These are phyloP conservation scores for Gynochthodes officinalis DNA, from an alignment of 257 asterid species.

Conservation along the genomic window DNA sequence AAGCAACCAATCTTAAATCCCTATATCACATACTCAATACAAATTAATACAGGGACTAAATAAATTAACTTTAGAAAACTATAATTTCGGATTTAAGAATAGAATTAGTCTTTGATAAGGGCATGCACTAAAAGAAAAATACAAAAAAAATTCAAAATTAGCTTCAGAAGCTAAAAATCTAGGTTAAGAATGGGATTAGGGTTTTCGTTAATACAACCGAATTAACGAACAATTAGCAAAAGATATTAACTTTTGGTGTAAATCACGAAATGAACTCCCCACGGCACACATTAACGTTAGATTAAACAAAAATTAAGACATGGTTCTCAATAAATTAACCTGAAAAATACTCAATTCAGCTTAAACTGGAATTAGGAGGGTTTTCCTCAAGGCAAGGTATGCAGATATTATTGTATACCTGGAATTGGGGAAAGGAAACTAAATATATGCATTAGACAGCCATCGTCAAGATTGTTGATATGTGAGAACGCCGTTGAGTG, in stretches of 20 bases:
- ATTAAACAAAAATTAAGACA: background rate
- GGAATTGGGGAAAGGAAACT: constrained; percentile 91
- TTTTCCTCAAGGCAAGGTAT: background rate
- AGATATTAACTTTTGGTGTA: background rate
- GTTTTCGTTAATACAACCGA: background rate
- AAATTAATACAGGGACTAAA: too few species aligned
- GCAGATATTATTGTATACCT: constrained; percentile 35
- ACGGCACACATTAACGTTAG: background rate
- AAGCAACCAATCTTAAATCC: background rate
- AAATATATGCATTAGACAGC: constrained; percentile 92
- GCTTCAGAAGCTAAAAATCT: background rate
- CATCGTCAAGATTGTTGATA: constrained; percentile 79
- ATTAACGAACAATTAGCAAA: background rate
- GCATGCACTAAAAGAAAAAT: background rate
- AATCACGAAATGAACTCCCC: background rate
- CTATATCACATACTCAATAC: too few species aligned
- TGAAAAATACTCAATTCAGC: background rate
- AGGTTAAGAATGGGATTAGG: background rate
- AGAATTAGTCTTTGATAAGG: too few species aligned
- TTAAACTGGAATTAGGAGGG: background rate
- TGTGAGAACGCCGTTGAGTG: background rate
- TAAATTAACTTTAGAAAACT: too few species aligned
- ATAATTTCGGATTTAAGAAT: too few species aligned
- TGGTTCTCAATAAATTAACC: background rate
- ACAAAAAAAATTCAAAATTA: background rate